Evolutionary conservation across 805 yeast genomes (phyloP), one percentile per base, ranked within the genome.

Genomic region (Lipomyces mesembrius): DNA sequence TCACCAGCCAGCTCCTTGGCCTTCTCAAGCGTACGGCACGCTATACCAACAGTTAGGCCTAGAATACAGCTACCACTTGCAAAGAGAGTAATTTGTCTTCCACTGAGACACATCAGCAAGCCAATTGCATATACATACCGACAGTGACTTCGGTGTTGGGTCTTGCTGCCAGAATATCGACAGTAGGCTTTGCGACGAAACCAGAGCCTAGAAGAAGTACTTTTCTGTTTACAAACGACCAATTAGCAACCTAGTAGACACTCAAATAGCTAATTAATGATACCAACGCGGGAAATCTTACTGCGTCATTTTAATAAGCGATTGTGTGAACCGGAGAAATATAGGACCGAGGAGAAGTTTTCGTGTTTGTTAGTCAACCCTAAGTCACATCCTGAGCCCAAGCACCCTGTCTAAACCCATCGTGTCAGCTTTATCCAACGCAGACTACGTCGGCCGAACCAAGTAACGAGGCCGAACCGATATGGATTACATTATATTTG

Each of bases 171-270:
- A 95, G 86, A 74, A 92, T 89, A 79, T 95, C 99, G 71, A 95
- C 97, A 63, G 98, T 94, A 75, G 99, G 99, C 82, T 95, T 91
- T 73, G 99, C 98, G 73, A 95, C 99, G 76, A 95, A 95, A 74
- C 99, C 99, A 53, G 98, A 73, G 53, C 75, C 75, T 27, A 73
- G 71, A 35, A 73, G 66, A 9, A 73, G 69, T 49, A 71, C 74
- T 59, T 61, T 63, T 27, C 70, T 67, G 51, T 22, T 12, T 12
- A 22, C 29, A 29, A 5, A 17, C 49, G 2, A 7, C 20, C n/a
- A 14, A 43, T 43, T 43, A 43, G 49, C 49, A n/a, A 43, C 20
- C 8, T 43, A 3, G 9, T 43, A 43, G 9, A 43, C 3, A 43
- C 17, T 9, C 43, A 5, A 37, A 37, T 14, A 9, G 17, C 3